Evolutionary conservation across 2,329 filamentous ascomycete genomes (phyloP).

Genomic region (Epichloe gansuensis): DNA sequence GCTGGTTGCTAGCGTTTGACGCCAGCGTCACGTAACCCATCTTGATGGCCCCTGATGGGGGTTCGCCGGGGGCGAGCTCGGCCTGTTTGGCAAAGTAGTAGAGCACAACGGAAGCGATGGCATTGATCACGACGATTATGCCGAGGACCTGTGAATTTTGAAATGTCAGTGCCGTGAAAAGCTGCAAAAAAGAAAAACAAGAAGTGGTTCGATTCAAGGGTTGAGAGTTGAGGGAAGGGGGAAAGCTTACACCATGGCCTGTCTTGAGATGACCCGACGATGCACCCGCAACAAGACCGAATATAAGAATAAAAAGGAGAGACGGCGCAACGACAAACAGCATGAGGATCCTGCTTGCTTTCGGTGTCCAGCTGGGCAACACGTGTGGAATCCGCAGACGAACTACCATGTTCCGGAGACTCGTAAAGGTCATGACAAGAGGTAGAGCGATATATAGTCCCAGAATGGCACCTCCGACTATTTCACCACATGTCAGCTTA

Average conservation of each 20-base stretch:
- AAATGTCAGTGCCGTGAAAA: background rate
- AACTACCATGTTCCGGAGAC: slow-evolving; percentile 14
- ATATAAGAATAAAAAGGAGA: slow-evolving; percentile 14
- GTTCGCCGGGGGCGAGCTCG: background rate
- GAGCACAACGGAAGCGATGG: slow-evolving; percentile 12
- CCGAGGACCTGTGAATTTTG: slow-evolving; percentile 14
- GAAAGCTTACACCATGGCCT: slow-evolving; percentile 16
- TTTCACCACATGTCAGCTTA: background rate
- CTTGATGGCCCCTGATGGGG: background rate
- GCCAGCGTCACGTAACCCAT: background rate
- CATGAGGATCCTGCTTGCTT: slow-evolving; percentile 15
- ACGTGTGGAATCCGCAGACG: slow-evolving; percentile 11
- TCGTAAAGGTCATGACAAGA: slow-evolving; percentile 15
- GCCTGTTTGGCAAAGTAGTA: slow-evolving; percentile 13
- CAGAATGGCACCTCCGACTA: slow-evolving; percentile 10
- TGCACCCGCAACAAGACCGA: slow-evolving; percentile 14
- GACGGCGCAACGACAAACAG: slow-evolving; percentile 14
- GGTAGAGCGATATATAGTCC: slow-evolving; percentile 16
- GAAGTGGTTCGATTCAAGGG: too few species aligned
- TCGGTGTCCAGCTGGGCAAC: slow-evolving; percentile 12
- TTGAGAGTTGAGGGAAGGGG: background rate
- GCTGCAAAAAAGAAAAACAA: too few species aligned
- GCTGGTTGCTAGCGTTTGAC: slow-evolving; percentile 13
- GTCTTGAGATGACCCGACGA: slow-evolving; percentile 16
- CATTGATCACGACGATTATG: slow-evolving; percentile 15